A percentile compares a stretch with the other conserved stretches of the same genome.
These are phyloP conservation scores for Citrus inodora DNA, from an alignment of 345 rosid genomes.

Conservation along the genomic window DNA sequence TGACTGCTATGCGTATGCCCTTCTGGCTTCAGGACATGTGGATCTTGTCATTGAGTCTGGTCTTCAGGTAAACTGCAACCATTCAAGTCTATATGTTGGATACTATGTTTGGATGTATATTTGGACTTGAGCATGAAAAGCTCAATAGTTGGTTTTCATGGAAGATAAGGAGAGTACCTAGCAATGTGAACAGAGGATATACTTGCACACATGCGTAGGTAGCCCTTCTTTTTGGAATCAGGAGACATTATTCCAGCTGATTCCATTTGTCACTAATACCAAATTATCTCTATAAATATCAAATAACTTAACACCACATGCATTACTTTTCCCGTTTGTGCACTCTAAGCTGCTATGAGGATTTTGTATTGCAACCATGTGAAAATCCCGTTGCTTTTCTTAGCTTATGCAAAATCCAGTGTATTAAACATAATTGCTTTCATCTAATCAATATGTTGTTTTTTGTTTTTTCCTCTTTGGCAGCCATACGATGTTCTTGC, in stretches of 20 bases:
- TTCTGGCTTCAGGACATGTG: slow-evolving; percentile 88
- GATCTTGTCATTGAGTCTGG: slow-evolving; percentile 96
- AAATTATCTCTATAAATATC: not conserved
- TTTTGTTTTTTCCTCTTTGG: not conserved
- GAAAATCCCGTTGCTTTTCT: not conserved
- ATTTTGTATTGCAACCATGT: not conserved
- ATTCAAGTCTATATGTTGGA: not conserved
- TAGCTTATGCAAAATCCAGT: not conserved
- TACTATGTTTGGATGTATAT: not conserved
- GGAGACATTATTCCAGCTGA: not conserved
- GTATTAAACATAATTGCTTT: not conserved
- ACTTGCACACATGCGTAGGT: no score
- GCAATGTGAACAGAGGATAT: not conserved
- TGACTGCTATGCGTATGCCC: slow-evolving; percentile 98
- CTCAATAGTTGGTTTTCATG: not conserved
- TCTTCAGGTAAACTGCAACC: slow-evolving; percentile 54
- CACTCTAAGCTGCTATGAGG: not conserved
- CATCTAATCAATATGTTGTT: not conserved
- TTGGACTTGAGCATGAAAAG: not conserved
- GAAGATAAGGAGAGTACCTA: not conserved
- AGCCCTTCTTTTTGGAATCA: not conserved
- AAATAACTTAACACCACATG: not conserved
- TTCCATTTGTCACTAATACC: not conserved
- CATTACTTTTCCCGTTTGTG: not conserved
- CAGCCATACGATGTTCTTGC: slow-evolving; percentile 96